Evolutionary conservation across 2,329 filamentous ascomycete species (phyloP), one percentile per base, ranked within the genome.

Genomic region (Penicillium brasilianum): DNA sequence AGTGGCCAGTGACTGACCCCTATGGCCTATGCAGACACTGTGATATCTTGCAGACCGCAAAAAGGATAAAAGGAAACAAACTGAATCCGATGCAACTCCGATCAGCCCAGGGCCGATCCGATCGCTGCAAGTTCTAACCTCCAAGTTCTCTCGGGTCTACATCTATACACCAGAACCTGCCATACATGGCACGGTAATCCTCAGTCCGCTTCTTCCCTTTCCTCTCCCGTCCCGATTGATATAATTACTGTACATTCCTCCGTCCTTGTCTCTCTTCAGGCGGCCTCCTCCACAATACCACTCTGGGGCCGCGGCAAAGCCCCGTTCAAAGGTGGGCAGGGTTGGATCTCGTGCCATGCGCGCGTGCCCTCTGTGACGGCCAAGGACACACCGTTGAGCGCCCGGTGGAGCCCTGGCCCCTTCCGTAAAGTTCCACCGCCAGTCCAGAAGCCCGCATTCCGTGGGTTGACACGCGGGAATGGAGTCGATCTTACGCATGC

Each of bases 391-490:
- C 63, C 60, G 65, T 68, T 68, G 64, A 60, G 60, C 63, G 65
- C 66, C 65, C 62, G 41, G 66, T 69, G 66, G 66, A 61, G 51
- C 57, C 59, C 37, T 44, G 34, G 16, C 43, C 55, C 22, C n/a
- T 34, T 44, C 3, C 6, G 25, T 28, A 28, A 28, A 28, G 25
- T 34, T 51, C 57, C 50, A 32, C 25, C 55, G 34, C 32, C 43
- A 49, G 43, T 43, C 55, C 49, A 49, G 39, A 48, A 48, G 44
- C 44, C 44, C 44, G 13, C 46, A 49, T 41, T 62, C 49, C 44
- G 55, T 61, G 55, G 57, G 49, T 62, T 66, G 65, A 68, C 66
- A 68, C 66, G 60, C 65, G 65, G 65, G 60, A 65, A 65, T 67
- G 63, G 63, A 64, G 64, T 58, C 62, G 34, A 68, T 66, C 62